These are phyloP conservation scores for Schizophyllum commune DNA, from an alignment of 1,284 basidiomycete species.

Conservation along the genomic window DNA sequence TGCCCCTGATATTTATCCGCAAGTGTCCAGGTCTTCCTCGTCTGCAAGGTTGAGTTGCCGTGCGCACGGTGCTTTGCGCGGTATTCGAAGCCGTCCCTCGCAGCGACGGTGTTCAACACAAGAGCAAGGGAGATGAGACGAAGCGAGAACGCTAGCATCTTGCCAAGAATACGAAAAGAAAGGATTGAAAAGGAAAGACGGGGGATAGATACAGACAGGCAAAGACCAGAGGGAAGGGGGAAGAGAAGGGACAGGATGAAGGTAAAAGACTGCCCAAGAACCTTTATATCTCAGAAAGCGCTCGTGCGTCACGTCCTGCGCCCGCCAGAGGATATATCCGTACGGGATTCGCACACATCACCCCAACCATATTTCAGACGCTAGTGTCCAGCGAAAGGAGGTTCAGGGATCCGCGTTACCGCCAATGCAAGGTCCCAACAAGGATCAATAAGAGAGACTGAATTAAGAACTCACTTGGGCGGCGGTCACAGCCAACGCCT, in stretches of 20 bases:
- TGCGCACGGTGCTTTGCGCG: background rate
- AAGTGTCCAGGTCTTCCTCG: slow-evolving; percentile 22
- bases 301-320: too few species aligned
- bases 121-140: background rate
- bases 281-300: too few species aligned
- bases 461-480: background rate
- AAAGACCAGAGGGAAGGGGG: too few species aligned
- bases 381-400: background rate
- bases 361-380: too few species aligned
- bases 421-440: too few species aligned
- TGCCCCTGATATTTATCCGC: slow-evolving; percentile 31
- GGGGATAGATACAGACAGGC: too few species aligned
- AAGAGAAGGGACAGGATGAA: too few species aligned
- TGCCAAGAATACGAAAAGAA: background rate
- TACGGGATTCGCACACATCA: too few species aligned
- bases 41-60: slow-evolving; percentile 3
- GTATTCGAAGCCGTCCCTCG: background rate
- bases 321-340: too few species aligned
- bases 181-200: background rate
- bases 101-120: background rate
- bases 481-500: background rate
- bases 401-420: too few species aligned
- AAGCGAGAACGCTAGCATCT: background rate
- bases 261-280: too few species aligned
- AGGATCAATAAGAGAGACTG: too few species aligned